phyloP scores from a whole-genome alignment of 192 early-diverging fungal species.

The Umbelopsis sp. region DNA sequence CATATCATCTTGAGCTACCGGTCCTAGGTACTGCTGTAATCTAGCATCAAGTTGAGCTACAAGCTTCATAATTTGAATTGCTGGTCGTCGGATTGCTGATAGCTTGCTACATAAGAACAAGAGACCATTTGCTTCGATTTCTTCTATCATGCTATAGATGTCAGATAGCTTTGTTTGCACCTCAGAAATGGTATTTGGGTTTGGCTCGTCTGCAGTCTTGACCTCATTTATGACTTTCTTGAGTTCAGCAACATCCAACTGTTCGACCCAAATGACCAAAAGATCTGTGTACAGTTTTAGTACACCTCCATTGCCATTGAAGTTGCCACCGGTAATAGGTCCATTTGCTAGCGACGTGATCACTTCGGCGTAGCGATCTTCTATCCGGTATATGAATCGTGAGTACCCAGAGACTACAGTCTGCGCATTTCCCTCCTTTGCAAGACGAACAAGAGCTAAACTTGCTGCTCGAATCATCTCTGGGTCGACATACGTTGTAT shows the following conservation, averaged over 20 bases:
- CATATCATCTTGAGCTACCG: not conserved
- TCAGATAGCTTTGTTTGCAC: constrained; percentile 39
- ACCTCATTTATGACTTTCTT: constrained; percentile 27
- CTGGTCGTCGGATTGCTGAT: constrained; percentile 58
- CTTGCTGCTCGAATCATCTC: constrained; percentile 68
- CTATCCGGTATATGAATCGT: constrained; percentile 52
- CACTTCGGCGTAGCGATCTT: constrained; percentile 52
- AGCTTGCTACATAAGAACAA: constrained; percentile 66
- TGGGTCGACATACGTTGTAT: constrained; percentile 85
- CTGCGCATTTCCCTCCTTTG: constrained; percentile 57
- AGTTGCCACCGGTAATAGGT: constrained; percentile 17
- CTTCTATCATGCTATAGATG: constrained; percentile 56
- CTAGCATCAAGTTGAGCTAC: constrained; percentile 51
- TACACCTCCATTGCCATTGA: constrained; percentile 47
- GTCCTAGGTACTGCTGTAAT: constrained; percentile 29
- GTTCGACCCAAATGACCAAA: constrained; percentile 54
- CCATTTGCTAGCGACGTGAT: constrained; percentile 34
- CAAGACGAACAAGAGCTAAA: constrained; percentile 66
- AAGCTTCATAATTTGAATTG: constrained; percentile 59
- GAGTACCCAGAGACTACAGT: constrained; percentile 54
- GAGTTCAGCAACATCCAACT: constrained; percentile 37
- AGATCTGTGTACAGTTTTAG: constrained; percentile 71
- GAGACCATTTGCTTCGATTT: constrained; percentile 75
- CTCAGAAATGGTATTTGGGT: constrained; percentile 33
- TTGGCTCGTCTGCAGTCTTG: constrained; percentile 17